These are phyloP conservation scores for Tubosaeta brunneosetosa DNA, from an alignment of 768 basidiomycete species.

Conservation along the genomic window DNA sequence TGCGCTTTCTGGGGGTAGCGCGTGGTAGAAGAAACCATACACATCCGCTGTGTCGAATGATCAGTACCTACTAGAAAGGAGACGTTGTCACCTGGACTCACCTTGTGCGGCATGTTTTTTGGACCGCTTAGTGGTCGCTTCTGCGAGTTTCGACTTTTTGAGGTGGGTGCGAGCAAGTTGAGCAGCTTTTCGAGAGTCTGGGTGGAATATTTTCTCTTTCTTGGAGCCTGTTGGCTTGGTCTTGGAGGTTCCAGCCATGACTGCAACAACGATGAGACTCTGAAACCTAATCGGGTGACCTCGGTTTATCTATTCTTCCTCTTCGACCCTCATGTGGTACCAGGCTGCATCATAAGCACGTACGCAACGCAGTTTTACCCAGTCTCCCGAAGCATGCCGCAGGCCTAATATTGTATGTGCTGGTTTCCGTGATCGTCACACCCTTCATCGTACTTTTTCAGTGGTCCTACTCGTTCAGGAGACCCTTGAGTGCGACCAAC, in stretches of 20 bases:
- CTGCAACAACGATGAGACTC: too few relatives aligned
- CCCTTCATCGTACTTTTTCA: too few relatives aligned
- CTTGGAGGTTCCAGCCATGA: constrained; percentile 7
- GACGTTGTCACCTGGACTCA: constrained; percentile 19
- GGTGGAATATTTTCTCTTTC: constrained; percentile 80
- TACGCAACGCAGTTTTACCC: too few relatives aligned
- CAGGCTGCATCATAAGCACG: too few relatives aligned
- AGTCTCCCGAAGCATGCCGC: too few relatives aligned
- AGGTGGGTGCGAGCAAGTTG: constrained; percentile 65
- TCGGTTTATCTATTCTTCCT: too few relatives aligned
- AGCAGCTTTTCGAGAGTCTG: constrained; percentile 76
- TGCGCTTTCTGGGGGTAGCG: constrained; percentile 54
- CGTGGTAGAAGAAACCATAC: constrained; percentile 72
- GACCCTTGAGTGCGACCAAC: too few relatives aligned
- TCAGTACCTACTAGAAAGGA: not conserved
- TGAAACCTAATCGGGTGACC: too few relatives aligned
- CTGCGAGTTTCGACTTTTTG: constrained; percentile 63
- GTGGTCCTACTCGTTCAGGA: too few relatives aligned
- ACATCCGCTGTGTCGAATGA: constrained; percentile 48
- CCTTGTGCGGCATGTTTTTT: constrained; percentile 56
- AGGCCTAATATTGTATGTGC: too few relatives aligned
- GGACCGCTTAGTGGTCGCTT: constrained; percentile 48
- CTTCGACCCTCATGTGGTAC: too few relatives aligned
- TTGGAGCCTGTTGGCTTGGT: constrained; percentile 32
- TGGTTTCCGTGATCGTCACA: too few relatives aligned